Evolutionary conservation across 1,284 basidiomycete genomes (phyloP), one percentile per base, ranked within the genome.

Genomic region (Microbotryum intermedium): DNA sequence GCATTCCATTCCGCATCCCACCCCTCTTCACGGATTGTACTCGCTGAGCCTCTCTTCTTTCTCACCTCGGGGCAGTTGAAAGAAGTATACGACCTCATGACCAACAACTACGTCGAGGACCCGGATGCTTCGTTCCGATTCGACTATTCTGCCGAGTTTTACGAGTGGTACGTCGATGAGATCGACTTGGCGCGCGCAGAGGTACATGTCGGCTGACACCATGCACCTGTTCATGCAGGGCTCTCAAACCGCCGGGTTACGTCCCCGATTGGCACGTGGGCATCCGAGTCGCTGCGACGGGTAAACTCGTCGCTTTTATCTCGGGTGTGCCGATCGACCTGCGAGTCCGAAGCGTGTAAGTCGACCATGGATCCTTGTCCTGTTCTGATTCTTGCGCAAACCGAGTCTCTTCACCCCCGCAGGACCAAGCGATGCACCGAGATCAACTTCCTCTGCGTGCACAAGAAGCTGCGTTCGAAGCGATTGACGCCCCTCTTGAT

Each of bases 221-320:
- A 25, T 4, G 21, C 23, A 47, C 51, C 59, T 59, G 30, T 49
- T 43, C 43, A 0, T 51, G n/a, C 65, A 94, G 91, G 92, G 93
- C 92, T 10, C 79, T 98, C 45, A 89, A 85, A 69, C 91, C 94
- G 56, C 95, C 95, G 13, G 93, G 92, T 5, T 98, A 91, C 75
- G 77, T 84, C 71, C 85, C 86, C 69, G 88, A 93, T 70, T 97
- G 95, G 94, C 93, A 97, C 74, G 78, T 98, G 57, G 95, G 93
- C 48, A 92, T 99, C 9, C 85, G 94, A 21, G 93, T 97, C 7
- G 54, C 63, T 9, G 81, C 83, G 29, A 90, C 86, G 69, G 84
- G 87, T 76, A 97, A 94, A 75, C 81, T 99, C 1, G 89, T 99
- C n/a, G 95, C 88, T 0, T 99, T 98, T 75, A 97, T 99, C 70